Conservation (phyloP, 2,329 filamentous ascomycete species). For the Coniosporium tulheliwenetii region DNA sequence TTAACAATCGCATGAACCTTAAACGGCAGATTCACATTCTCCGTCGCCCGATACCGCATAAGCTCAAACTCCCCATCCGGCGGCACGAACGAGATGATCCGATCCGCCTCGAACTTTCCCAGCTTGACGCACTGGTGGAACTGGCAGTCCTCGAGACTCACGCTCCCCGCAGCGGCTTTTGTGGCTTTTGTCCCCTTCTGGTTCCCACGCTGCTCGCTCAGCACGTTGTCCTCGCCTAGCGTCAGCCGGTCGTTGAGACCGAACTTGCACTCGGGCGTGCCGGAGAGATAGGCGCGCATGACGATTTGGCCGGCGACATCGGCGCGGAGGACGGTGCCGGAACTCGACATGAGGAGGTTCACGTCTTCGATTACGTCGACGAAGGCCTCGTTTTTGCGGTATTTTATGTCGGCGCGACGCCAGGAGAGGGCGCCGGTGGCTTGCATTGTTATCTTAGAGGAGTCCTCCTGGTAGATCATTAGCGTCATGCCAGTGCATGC, state of each 20-base stretch:
- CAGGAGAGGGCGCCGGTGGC: conserved; percentile 93
- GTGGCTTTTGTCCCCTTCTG: conserved; percentile 73
- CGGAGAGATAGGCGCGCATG: conserved; percentile 94
- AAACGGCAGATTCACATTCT: conserved; percentile 97
- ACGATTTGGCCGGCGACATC: conserved; percentile 96
- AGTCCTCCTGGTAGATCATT: conserved; percentile 48
- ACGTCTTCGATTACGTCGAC: conserved; percentile 99
- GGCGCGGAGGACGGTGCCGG: conserved; percentile 82
- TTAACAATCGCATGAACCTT: conserved; percentile 98
- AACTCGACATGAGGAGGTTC: conserved; percentile 97
- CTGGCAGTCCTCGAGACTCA: conserved; percentile 93
- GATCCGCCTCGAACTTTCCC: conserved; percentile 88
- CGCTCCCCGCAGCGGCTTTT: conserved; percentile 85
- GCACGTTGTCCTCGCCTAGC: conserved; percentile 46
- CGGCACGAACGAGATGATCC: conserved; percentile 93
- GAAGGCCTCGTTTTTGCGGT: conserved; percentile 98
- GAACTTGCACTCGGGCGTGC: conserved; percentile 97
- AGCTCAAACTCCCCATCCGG: conserved; percentile 97
- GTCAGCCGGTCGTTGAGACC: conserved; percentile 90
- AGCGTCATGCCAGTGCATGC: conserved; percentile 4
- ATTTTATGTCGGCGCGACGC: conserved; percentile 94
- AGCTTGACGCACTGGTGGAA: conserved; percentile 98
- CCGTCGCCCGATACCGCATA: conserved; percentile 95
- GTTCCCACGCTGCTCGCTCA: conserved; percentile 57
- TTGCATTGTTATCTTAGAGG: conserved; percentile 97